Evolutionary conservation across 805 yeast species (phyloP), one percentile per base, ranked within the genome.

Genomic region (Lipomyces yamadae): DNA sequence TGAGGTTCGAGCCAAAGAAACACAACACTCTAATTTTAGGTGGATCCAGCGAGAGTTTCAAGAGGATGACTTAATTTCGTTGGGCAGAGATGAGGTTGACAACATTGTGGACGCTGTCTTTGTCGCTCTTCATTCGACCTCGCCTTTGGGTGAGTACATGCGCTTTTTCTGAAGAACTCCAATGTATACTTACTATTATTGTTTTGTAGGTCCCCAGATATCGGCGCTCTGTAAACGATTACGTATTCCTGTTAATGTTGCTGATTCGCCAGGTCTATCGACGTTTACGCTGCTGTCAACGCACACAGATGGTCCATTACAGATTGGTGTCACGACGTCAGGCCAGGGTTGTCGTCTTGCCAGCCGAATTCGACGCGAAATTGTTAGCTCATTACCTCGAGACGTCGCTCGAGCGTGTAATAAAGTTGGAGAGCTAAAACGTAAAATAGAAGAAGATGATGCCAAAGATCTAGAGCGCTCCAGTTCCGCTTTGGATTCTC

Each of bases 321-420:
- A 90, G 76, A 72, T 93, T 61, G 96, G 97, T 0, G 85, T 93
- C 8, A 86, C 94, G 2, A 93, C 98, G 0, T 85, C 88, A 33
- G 96, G 97, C 0, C 90, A 90, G 78, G 97, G 98, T 3, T 93
- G 98, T 79, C 85, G 91, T 61, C 80, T 93, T 61, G 96, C 97
- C 0, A 85, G 87, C 63, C 82, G 97, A 72, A 83, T 93, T 72
- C 89, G 87, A 72, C 81, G 98, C 69, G 96, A 90, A 67, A 78
- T 91, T 54, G 85, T 86, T 0, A 73, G 72, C 48, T 77, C 83
- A 4, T 79, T 93, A 57, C 97, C 98, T 0, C 71, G 80, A 2
- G 85, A 92, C 72, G 84, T 93, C 29, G 93, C 88, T 24, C 83
- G 82, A 32, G 84, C 91, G 1, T 88, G 96, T 71, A 77, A 79